phyloP scores from a whole-genome alignment of 192 early-diverging fungal species.

The Diversispora epigaea region DNA sequence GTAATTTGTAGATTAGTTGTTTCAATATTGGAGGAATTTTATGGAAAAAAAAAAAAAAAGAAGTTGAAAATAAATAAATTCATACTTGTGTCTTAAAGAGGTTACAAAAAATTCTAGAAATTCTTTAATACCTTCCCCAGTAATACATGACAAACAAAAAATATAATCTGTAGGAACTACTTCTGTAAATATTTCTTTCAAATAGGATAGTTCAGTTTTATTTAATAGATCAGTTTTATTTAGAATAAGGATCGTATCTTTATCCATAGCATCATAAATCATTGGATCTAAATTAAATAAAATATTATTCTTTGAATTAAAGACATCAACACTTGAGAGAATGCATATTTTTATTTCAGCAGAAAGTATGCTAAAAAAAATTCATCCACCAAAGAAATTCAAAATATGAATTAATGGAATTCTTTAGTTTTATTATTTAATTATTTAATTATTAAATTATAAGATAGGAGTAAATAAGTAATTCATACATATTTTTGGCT shows the following conservation, averaged over 20 bases:
- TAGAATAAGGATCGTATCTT: constrained; percentile 60
- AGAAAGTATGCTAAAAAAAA: constrained; percentile 34
- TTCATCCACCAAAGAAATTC: not conserved
- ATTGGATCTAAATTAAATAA: constrained; percentile 35
- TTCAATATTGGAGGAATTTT: not conserved
- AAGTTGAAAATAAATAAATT: not conserved
- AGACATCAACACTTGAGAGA: constrained; percentile 44
- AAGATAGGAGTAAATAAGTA: no score
- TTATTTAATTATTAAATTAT: no score
- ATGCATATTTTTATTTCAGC: constrained; percentile 72
- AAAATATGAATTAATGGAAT: not conserved
- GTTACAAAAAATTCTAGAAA: constrained; percentile 46
- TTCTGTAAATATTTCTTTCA: not conserved
- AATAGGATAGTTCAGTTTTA: not conserved
- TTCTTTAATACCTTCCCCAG: constrained; percentile 49
- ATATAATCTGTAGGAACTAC: constrained; percentile 25
- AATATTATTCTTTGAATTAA: not conserved
- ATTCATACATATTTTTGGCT: constrained; percentile 50
- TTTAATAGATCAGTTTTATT: constrained; percentile 61
- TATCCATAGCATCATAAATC: constrained; percentile 43
- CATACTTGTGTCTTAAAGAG: constrained; percentile 47
- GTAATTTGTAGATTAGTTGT: not conserved
- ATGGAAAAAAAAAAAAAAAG: not conserved
- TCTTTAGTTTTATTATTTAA: not conserved
- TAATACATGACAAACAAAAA: constrained; percentile 52